Base-by-base conservation (phyloP, 1,284 basidiomycete species). In the Boletus mariae region DNA sequence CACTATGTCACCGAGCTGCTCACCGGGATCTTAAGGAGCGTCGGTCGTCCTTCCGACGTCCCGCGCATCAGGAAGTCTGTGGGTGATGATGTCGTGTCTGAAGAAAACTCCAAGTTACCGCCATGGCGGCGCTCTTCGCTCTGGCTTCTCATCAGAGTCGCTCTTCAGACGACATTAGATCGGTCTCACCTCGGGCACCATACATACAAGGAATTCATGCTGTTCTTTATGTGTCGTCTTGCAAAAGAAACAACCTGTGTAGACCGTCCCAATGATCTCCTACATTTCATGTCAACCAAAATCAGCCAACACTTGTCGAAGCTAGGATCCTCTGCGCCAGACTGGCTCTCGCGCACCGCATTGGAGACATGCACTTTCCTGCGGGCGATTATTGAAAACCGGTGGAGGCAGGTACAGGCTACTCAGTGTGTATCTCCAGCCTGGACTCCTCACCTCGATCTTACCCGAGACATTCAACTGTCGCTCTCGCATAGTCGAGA, bases 81-180 rank as follows among this genome's bases (percentile, higher is more conserved):
- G n/a, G n/a, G 20, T 43, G 68, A 75, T 8, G 67, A 68, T 2
- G 65, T 67, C 11, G 43, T 67, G 4, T 66, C 28, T 4, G 28
- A 60, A 60, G 34, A 58, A 1, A 28, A 57, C 6, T 56, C 62
- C 0, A 28, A 15, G 13, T 51, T 60, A 6, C 7, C 9, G 26
- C 71, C 72, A 10, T 74, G 72, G 75, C 65, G 70, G 15, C 67
- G 74, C 20, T 72, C 71, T 2, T 57, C 73, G 1, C 53, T 75
- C 0, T 75, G 73, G 72, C 68, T 75, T 4, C 57, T 73, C 5
- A 51, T 73, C 11, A 61, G 71, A 26, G 67, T 74, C 4, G 59
- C 59, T 0, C 54, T 80, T 3, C 80, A 82, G 53, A 75, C 73
- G 0, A 66, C 74, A n/a, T n/a, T n/a, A n/a, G n/a, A n/a, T n/a